These are phyloP conservation scores for Fusarium bulbicola DNA, from an alignment of 2,329 filamentous ascomycete species.

Conservation along the genomic window DNA sequence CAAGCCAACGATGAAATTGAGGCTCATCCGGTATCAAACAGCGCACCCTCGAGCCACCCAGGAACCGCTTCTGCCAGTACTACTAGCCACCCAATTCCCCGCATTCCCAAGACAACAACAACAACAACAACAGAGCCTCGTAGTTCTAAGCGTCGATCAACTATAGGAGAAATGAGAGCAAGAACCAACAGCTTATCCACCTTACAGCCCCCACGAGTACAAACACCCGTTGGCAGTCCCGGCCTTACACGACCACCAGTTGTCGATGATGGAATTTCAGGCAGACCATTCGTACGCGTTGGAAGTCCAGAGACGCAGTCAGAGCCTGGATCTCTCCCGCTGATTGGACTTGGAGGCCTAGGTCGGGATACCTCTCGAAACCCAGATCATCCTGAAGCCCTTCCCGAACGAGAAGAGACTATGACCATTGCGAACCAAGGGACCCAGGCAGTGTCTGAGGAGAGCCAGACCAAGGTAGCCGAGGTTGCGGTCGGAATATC, in stretches of 20 bases:
- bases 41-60: constrained; percentile 25
- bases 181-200: constrained; percentile 28
- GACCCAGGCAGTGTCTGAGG: constrained; percentile 1
- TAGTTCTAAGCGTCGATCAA: constrained; percentile 27
- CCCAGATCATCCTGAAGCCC: constrained; percentile 2
- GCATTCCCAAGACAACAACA: constrained; percentile 31
- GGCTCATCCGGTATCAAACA: constrained; percentile 19
- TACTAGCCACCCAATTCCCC: constrained; percentile 28
- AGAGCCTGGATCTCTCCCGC: constrained; percentile 20
- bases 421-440: constrained; percentile 6
- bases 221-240: constrained; percentile 37
- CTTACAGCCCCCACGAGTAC: constrained; percentile 35
- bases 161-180: constrained; percentile 15
- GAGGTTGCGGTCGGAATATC: constrained; percentile 88
- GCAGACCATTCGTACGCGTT: constrained; percentile 63
- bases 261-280: constrained; percentile 62
- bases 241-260: constrained; percentile 33
- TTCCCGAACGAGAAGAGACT: constrained; percentile 7
- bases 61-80: constrained; percentile 27
- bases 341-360: neutral
- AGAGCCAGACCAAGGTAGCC: constrained; percentile 43
- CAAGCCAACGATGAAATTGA: constrained; percentile 25
- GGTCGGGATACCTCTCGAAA: constrained; percentile 2
- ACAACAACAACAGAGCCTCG: constrained; percentile 20
- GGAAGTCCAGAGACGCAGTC: constrained; percentile 46